A percentile compares a stretch with the other conserved stretches of the same genome.
These are phyloP conservation scores for Allium cepa DNA, from an alignment of 106 monocot genomes.

Conservation along the genomic window DNA sequence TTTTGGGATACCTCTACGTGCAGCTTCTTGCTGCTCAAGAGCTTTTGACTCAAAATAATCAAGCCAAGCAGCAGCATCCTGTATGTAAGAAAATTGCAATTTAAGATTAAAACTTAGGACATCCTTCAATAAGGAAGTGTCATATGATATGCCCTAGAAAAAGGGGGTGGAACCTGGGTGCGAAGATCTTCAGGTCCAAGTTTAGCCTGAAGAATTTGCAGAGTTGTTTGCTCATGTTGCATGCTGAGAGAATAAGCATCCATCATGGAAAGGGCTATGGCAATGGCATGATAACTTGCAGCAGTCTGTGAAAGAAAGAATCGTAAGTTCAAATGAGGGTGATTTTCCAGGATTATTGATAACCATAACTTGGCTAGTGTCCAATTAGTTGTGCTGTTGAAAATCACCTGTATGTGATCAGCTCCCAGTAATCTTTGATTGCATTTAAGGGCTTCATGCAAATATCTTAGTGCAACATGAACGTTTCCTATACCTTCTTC, in stretches of 20 bases:
- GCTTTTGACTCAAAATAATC: constrained; percentile 97
- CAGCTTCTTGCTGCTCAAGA: constrained; percentile 91
- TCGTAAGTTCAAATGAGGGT: neutral
- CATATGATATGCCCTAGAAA: neutral
- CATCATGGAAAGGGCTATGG: constrained; percentile 97
- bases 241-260: constrained; percentile 84
- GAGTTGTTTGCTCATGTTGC: constrained; percentile 91
- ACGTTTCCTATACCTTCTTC: constrained; percentile 98
- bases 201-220: constrained; percentile 78
- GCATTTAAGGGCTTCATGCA: constrained; percentile 96
- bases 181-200: constrained; percentile 85
- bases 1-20: constrained; percentile 80
- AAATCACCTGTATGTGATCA: constrained; percentile 85
- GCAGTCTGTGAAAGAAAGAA: constrained; percentile 51
- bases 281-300: constrained; percentile 96
- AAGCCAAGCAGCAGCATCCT: constrained; percentile 98
- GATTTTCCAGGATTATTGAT: too few relatives aligned
- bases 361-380: neutral
- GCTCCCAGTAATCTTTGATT: constrained; percentile 82
- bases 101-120: neutral
- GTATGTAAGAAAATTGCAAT: neutral
- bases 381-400: neutral
- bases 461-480: constrained; percentile 79
- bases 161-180: constrained; percentile 52
- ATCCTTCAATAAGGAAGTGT: neutral